A percentile compares a stretch with the other conserved stretches of the same genome.
Evolutionary conservation across 768 basidiomycete species (phyloP).

Genomic region (Mycena sanguinolenta): DNA sequence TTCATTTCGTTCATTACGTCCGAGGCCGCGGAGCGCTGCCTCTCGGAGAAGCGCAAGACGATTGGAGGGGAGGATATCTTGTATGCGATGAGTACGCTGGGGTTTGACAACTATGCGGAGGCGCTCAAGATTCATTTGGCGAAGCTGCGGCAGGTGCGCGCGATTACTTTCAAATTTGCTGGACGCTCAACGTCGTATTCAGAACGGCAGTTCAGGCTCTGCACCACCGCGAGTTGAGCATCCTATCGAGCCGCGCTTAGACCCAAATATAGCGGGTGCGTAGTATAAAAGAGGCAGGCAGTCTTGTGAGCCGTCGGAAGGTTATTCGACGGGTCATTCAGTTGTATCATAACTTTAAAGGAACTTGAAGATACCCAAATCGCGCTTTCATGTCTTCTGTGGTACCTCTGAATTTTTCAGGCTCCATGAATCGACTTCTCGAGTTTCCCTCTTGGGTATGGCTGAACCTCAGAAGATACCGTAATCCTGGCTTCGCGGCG

Average conservation of each 20-base stretch:
- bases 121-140: conserved; percentile 93
- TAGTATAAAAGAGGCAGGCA: not conserved
- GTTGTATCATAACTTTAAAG: too few species aligned
- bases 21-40: conserved; percentile 96
- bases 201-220: conserved; percentile 30
- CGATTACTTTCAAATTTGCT: not conserved
- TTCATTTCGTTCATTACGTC: conserved; percentile 99
- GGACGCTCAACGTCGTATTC: too few species aligned
- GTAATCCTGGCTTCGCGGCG: too few species aligned
- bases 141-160: conserved; percentile 83
- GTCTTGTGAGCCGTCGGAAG: too few species aligned
- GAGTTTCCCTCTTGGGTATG: too few species aligned
- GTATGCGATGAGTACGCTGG: conserved; percentile 92
- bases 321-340: too few species aligned
- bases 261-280: conserved; percentile 14
- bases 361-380: too few species aligned
- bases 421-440: too few species aligned
- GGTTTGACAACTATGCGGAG: conserved; percentile 96
- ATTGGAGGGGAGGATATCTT: conserved; percentile 98
- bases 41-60: conserved; percentile 96
- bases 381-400: too few species aligned
- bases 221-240: conserved; percentile 27
- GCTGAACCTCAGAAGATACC: too few species aligned
- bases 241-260: conserved; percentile 36
- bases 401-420: too few species aligned